A percentile compares a stretch with the other conserved stretches of the same genome.
Evolutionary conservation across 2,329 filamentous ascomycete species (phyloP).

Genomic region (Claviceps paspali): DNA sequence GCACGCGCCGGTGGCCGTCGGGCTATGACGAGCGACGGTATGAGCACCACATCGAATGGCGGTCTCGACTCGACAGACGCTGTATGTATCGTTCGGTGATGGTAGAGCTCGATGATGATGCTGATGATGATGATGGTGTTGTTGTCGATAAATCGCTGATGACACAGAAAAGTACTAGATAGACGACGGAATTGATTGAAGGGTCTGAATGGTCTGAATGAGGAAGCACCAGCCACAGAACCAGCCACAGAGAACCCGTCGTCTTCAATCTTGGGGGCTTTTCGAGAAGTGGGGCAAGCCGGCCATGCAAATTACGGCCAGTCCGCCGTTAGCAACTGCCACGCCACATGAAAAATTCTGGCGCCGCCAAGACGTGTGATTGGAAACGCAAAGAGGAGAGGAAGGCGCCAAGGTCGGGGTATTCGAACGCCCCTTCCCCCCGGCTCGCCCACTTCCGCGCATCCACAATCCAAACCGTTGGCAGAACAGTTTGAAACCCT

Average conservation of each 20-base stretch:
- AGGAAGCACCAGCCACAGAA: background rate
- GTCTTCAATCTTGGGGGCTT: no score
- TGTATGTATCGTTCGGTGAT: background rate
- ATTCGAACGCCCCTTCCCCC: background rate
- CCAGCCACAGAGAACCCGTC: no score
- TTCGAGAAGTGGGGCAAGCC: no score
- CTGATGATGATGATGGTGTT: no score
- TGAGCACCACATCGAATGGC: constrained; percentile 3
- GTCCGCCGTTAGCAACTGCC: no score
- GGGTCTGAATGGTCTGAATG: no score
- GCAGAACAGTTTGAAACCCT: background rate
- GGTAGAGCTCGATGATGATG: background rate
- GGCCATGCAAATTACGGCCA: no score
- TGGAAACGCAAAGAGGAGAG: background rate
- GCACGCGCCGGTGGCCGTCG: constrained; percentile 1
- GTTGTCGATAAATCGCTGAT: background rate
- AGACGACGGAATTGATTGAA: background rate
- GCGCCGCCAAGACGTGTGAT: no score
- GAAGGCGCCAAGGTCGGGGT: background rate
- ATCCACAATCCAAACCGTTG: no score
- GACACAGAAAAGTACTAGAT: background rate
- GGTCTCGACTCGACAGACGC: background rate
- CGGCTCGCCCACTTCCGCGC: background rate
- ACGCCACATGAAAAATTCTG: no score
- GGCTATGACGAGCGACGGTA: constrained; percentile 1